Evolutionary conservation across 257 asterid species (phyloP), one percentile per base, ranked within the genome.

Genomic region (Lithospermum erythrorhizon): DNA sequence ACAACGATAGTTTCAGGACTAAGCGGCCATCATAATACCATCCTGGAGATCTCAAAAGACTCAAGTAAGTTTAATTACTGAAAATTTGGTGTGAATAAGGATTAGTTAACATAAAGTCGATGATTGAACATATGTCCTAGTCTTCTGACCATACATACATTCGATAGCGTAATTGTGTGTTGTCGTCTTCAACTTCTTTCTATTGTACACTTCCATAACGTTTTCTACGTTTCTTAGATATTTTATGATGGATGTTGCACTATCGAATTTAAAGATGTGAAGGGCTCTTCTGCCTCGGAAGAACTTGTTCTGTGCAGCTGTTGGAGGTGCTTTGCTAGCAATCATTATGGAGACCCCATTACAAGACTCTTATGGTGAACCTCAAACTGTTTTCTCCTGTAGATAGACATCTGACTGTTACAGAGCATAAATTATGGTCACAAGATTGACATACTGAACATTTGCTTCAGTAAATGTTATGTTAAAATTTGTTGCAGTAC

Each of bases 11-110:
- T 79, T 73, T 79, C 81, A 78, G 90, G 72, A 77, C 69, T 75
- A 90, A 83, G 77, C 96, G 85, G 63, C 70, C 91, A 27, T 77
- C 95, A 6, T 77, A 90, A 93, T 90, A 84, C 48, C 9, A 37
- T 37, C 48, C 48, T 10, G 48, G 48, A 9, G 15, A 37, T 37
- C 48, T 37, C 48, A 9, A 37, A 37, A 4, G 1, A 9, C 9
- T 10, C 15, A 37, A 10, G 15, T 7, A 37, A 37, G 48, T 10
- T 37, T 11, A 37, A 37, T 37, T 37, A 37, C 48, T 37, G 48
- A 37, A 37, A 37, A 37, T 37, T 37, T 37, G 48, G 15, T 37
- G 48, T 37, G 15, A n/a, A 37, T 37, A 30, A 7, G 37, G 3
- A 9, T 37, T 37, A 3, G 48, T 37, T 37, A 9, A 32, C 8